Percentiles rank a stretch among this genome's conserved stretches.
phyloP scores from a whole-genome alignment of 345 rosid genomes.

The Noccaea caerulescens region DNA sequence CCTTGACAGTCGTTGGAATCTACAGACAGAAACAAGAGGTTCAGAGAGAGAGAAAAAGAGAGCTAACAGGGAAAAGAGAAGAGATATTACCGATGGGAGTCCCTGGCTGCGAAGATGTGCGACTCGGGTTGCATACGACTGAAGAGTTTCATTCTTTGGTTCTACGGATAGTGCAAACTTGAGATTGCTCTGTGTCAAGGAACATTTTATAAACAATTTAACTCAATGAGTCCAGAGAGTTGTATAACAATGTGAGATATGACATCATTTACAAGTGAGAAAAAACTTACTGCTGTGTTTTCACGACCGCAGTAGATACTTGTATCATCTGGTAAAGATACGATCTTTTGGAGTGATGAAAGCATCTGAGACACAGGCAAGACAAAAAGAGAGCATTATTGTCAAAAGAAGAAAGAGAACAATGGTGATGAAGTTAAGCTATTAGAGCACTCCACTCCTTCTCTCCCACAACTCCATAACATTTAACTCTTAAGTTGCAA shows the following conservation, averaged over 20 bases:
- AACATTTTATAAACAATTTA: constrained; percentile 14
- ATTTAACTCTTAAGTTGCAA: neutral
- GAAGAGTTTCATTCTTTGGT: constrained; percentile 86
- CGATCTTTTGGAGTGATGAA: constrained; percentile 75
- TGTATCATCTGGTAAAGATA: constrained; percentile 85
- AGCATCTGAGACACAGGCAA: constrained; percentile 66
- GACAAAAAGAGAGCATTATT: neutral
- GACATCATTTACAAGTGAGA: neutral
- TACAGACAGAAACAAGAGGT: constrained; percentile 24
- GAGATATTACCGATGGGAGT: constrained; percentile 67
- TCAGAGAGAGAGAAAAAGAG: neutral
- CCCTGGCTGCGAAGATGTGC: constrained; percentile 85
- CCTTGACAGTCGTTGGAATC: constrained; percentile 81
- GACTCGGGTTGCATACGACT: constrained; percentile 74
- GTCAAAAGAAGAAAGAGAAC: constrained; percentile 23
- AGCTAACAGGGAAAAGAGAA: neutral
- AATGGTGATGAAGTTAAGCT: neutral
- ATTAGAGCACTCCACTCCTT: neutral
- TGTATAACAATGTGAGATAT: constrained; percentile 5
- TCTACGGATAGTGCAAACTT: constrained; percentile 92
- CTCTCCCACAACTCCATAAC: neutral
- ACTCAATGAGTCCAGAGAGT: constrained; percentile 17
- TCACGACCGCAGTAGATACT: constrained; percentile 87
- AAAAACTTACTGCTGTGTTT: constrained; percentile 78
- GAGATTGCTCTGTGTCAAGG: constrained; percentile 69